Conservation (phyloP, 1,284 basidiomycete species). For the Ustilago trichophora region DNA sequence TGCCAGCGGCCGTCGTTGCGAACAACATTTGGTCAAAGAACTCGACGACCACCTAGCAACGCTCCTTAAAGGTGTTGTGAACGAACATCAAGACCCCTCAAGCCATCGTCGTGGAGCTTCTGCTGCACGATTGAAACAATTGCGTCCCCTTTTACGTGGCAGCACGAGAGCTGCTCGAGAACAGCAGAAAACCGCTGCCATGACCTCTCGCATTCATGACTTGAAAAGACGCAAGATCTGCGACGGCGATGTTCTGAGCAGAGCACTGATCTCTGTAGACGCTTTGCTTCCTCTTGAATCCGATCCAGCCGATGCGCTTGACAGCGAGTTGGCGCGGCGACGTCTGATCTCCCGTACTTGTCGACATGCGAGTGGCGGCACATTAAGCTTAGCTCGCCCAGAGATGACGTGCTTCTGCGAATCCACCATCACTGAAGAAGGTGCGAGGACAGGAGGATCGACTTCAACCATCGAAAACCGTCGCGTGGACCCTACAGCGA, state of each 20-base stretch:
- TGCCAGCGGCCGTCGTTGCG: constrained; percentile 7
- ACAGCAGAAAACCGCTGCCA: not conserved
- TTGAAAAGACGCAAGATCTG: constrained; percentile 20
- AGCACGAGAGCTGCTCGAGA: not conserved
- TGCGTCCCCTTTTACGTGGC: constrained; percentile 6
- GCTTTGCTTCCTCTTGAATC: constrained; percentile 7
- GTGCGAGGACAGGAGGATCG: not conserved
- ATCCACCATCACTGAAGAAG: not conserved
- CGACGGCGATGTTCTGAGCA: not conserved
- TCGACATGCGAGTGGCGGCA: not conserved
- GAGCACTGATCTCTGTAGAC: constrained; percentile 4
- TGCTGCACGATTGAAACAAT: not conserved
- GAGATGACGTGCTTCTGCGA: constrained; percentile 13
- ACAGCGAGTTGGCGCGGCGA: constrained; percentile 16
- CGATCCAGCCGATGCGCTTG: not conserved
- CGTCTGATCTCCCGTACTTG: constrained; percentile 14
- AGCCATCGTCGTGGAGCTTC: not conserved
- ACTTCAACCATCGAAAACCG: not conserved
- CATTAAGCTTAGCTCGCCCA: too few species aligned
- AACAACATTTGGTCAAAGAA: constrained; percentile 1
- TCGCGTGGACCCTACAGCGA: not conserved
- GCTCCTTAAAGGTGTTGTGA: not conserved
- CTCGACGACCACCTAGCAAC: constrained; percentile 8
- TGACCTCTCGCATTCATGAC: not conserved
- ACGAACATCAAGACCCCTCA: not conserved